Conservation (phyloP, 352 stramenopile species). For the Achlya hypogyna region DNA sequence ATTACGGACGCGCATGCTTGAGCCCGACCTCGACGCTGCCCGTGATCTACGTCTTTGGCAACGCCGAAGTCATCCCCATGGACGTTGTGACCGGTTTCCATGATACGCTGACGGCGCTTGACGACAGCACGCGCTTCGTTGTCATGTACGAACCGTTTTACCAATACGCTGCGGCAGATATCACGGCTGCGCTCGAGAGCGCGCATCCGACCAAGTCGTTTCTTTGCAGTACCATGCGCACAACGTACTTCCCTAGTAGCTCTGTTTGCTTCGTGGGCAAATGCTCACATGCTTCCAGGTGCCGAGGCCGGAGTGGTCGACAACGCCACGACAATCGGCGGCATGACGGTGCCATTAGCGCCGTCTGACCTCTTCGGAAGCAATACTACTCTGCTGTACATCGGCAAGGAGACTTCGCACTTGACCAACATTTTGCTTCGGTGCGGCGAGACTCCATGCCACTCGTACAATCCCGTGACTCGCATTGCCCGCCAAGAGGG, state of each 20-base stretch:
- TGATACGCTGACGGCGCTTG: slow-evolving; percentile 29
- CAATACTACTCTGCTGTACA: slow-evolving; percentile 44
- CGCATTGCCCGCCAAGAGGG: slow-evolving; percentile 43
- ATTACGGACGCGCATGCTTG: slow-evolving; percentile 93
- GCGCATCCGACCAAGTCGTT: slow-evolving; percentile 34
- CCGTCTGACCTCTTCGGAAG: slow-evolving; percentile 1
- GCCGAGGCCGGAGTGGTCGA: not conserved
- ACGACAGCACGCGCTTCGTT: slow-evolving; percentile 51
- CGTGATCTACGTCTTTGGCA: slow-evolving; percentile 88
- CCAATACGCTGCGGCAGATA: slow-evolving; percentile 54
- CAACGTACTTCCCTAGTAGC: slow-evolving; percentile 46
- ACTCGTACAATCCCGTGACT: slow-evolving; percentile 58
- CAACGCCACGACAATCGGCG: slow-evolving; percentile 35
- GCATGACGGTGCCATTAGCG: slow-evolving; percentile 40
- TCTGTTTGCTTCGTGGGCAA: not conserved
- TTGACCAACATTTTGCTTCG: slow-evolving; percentile 78
- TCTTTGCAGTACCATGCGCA: slow-evolving; percentile 54
- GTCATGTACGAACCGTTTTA: slow-evolving; percentile 89
- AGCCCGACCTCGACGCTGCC: slow-evolving; percentile 71
- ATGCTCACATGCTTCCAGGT: slow-evolving; percentile 20
- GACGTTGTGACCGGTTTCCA: slow-evolving; percentile 19
- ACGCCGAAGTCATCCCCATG: slow-evolving; percentile 51
- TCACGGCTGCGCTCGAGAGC: slow-evolving; percentile 39
- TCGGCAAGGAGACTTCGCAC: slow-evolving; percentile 65
- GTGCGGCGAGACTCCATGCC: slow-evolving; percentile 53